Base-by-base conservation (phyloP, 257 asterid genomes). In the Solanum okadae region DNA sequence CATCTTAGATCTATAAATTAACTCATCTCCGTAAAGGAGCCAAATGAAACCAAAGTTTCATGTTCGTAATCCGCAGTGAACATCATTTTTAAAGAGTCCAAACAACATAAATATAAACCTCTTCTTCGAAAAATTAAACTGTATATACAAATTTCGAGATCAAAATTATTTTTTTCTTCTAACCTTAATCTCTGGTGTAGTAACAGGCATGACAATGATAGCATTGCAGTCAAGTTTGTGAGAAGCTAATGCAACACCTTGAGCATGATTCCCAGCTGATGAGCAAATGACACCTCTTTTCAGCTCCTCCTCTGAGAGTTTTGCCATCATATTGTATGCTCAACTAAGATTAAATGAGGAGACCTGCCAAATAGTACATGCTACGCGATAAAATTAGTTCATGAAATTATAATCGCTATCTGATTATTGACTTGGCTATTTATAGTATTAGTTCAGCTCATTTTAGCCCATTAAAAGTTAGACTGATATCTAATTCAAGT, bases 231-330 rank as follows among this genome's bases (percentile, higher is more conserved):
- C 95, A 88, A 95, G 91, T 87, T n/a, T 93, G 83, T 92, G 91
- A 38, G 98, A 97, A 61, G 98, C 92, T 73, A 96, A 91, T 8
- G 99, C 99, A 42, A 96, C 98, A 16, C 99, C 99, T 88, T 97
- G 99, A 3, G 99, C 99, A 35, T 97, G 99, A 88, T 97, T 97
- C 88, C 99, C 99, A 18, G 99, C 99, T 5, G 99, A 97, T 10
- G 99, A 96, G 88, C 99, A 96, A 27, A 97, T 94, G 9, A 96
- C 99, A 25, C 99, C 99, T 90, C 91, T 91, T 86, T 94, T 73
- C 65, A 93, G 91, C 83, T 93, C 94, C 88, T 93, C 95, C 59
- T 87, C 90, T 20, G 95, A 90, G 88, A 97, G 96, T 87, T 93
- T 97, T 4, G 95, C 95, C 99, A 97, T 96, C 99, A 97, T 97